Conservation (phyloP, 768 basidiomycete genomes). For the Lepiota brunneoincarnata region DNA sequence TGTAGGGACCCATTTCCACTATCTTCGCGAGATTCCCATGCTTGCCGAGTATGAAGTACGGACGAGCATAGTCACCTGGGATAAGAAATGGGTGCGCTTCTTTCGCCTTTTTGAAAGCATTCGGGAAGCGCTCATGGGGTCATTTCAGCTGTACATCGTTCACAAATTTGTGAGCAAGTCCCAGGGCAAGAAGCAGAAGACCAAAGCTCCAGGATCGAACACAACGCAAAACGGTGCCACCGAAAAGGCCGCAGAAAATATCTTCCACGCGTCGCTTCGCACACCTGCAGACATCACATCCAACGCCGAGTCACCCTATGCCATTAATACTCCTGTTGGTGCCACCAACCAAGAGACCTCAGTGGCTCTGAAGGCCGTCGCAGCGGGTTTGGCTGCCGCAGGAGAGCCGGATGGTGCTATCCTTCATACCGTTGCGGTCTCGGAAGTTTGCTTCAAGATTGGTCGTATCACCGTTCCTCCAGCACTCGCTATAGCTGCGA, state of each 20-base stretch:
- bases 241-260: slow-evolving; percentile 7
- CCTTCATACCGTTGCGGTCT: slow-evolving; percentile 62
- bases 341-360: slow-evolving; percentile 6
- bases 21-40: slow-evolving; percentile 69
- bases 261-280: slow-evolving; percentile 28
- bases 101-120: not conserved
- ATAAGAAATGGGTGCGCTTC: slow-evolving; percentile 71
- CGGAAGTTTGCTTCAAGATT: slow-evolving; percentile 65
- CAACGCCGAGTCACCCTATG: slow-evolving; percentile 21
- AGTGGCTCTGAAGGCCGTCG: slow-evolving; percentile 27
- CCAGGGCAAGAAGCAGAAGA: slow-evolving; percentile 29
- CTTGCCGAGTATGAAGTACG: slow-evolving; percentile 61
- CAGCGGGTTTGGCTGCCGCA: not conserved
- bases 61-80: slow-evolving; percentile 59
- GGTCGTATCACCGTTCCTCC: slow-evolving; percentile 76
- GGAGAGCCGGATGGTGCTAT: slow-evolving; percentile 51
- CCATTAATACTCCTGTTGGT: slow-evolving; percentile 7
- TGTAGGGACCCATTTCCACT: slow-evolving; percentile 64
- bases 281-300: slow-evolving; percentile 32
- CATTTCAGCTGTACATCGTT: slow-evolving; percentile 54
- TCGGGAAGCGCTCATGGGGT: not conserved
- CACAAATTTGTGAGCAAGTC: slow-evolving; percentile 62
- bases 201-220: slow-evolving; percentile 9
- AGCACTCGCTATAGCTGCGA: slow-evolving; percentile 52
- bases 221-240: slow-evolving; percentile 7